Base-by-base conservation (phyloP, 140 eudicot genomes). In the Oenanthe javanica region DNA sequence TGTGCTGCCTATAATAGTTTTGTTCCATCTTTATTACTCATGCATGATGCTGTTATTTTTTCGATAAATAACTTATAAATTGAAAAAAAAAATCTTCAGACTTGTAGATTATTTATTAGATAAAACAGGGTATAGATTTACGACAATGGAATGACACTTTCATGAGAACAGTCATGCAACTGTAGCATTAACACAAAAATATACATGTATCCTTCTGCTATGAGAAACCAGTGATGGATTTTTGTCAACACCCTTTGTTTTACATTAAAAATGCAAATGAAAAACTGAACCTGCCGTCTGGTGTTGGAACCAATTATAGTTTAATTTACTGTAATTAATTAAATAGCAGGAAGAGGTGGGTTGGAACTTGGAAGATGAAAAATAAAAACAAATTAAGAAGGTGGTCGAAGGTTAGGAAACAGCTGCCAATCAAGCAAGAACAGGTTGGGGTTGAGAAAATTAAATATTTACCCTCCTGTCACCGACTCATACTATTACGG, bases 371-470 rank as follows among this genome's bases (percentile, higher is more conserved):
- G n/a, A n/a, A n/a, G 49, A 13, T 27, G 1, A 6, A 40, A 36
- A 16, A 71, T 71, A 31, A 31, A 48, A n/a, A n/a, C 15, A 75
- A 75, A 48, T 23, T n/a, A n/a, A 42, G 23, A n/a, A 13, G 78
- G 59, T 47, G 61, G 43, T 75, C 40, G n/a, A 43, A 48, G 61
- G 78, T 48, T 48, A 45, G 78, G 61, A 8, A 75, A 45, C 45
- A 75, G 12, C 40, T 47, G 59, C 78, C 61, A 48, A 75, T 75
- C 23, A 47, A 47, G 61, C 36, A 75, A 75, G 4, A 75, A 73
- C 77, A 73, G 77, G 55, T 46, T 75, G 78, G 49, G 78, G n/a
- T 6, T 4, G 8, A n/a, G 23, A 45, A 48, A 13, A 11, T 48
- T 75, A 36, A 75, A 8, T 6, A 23, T 75, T 7, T 23, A 75